Base-by-base conservation (phyloP, 768 basidiomycete species). In the Mycena haematopus region DNA sequence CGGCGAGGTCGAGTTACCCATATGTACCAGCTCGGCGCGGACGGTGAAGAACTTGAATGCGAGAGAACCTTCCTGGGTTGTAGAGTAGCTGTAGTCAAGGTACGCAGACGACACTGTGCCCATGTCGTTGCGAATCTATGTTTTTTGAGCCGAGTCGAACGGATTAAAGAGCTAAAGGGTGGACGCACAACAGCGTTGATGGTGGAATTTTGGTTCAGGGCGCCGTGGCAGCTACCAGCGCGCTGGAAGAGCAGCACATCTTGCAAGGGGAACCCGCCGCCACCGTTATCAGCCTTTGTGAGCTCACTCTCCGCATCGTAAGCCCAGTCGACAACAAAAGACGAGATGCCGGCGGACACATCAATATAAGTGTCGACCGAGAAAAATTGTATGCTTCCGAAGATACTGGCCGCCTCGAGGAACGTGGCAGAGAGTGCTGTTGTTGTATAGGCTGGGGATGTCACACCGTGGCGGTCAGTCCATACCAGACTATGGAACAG, bases 91-190 rank as follows among this genome's bases (percentile, higher is more conserved):
- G 46, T 58, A 64, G 10, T 53, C 56, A 21, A 64, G 19, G 29
- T 47, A 58, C 15, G 57, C 45, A 25, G 36, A 42, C 40, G 56
- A 25, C 15, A 64, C 52, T 17, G 31, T n/a, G 52, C 63, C 63
- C 57, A 64, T 58, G 52, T 64, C 56, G 38, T 64, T 64, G 13
- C 63, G 56, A 35, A 64, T 64, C 63, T 64, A 9, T 13, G 33
- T 33, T 31, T 4, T 31, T 31, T 31, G 29, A 31, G 29, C 29
- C 15, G 6, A 15, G n/a, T 13, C 22, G 15, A 45, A 25, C 7
- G 9, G 33, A 46, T 22, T 21, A 17, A 47, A 33, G 15, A 19
- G 11, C 1, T 51, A 52, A 50, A 58, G 8, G 14, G 24, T 2
- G 13, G 25, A 29, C 52, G 5, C 15, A 64, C 52, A 27, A 64